Evolutionary conservation across 495 filamentous ascomycete genomes (phyloP), one percentile per base, ranked within the genome.

Genomic region (Bryoglossum gracile): DNA sequence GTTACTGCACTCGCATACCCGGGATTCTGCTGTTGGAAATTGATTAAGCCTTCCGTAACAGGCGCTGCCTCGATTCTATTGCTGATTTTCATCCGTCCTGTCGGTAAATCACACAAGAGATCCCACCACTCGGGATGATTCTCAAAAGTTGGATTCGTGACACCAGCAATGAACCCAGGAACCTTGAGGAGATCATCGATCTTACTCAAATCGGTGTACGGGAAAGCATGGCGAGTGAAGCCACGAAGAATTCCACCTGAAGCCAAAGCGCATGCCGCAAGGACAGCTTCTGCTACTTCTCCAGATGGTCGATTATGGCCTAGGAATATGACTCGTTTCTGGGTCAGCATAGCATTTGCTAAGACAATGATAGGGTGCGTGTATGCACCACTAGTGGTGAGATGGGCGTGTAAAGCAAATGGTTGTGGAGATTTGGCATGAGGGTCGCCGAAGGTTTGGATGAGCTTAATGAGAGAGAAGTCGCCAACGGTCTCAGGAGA

Each of bases 91-190:
- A 99, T 94, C 13, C 88, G 79, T 23, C 92, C 92, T 2, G 82
- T 89, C 3, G 88, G 84, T 23, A 99, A 71, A 62, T 99, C 92
- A 62, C 92, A 99, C 13, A 99, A 74, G 6, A 99, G 64, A 65
- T 99, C 92, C 92, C 92, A 99, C 92, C 92, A 99, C 58, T 95
- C 89, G 0, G 84, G 85, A 57, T 96, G 91, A 56, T 90, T 80
- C 51, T 89, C 88, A 64, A 99, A 97, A 0, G 86, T 88, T 8
- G 90, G 92, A 65, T 99, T 99, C 2, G 92, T 99, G 14, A 99
- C 92, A 49, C 92, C 92, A 16, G 92, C 92, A 59, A 99, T 94
- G 62, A 99, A 99, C 6, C 92, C 92, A 16, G 94, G 90, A 1
- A 99, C 94, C 52, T 88, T 86, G 24, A 97, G 74, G 4, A 99